A percentile compares a stretch with the other conserved stretches of the same genome.
Conservation (phyloP, 2,329 filamentous ascomycete species). For the Pseudocercospora macadamiae region DNA sequence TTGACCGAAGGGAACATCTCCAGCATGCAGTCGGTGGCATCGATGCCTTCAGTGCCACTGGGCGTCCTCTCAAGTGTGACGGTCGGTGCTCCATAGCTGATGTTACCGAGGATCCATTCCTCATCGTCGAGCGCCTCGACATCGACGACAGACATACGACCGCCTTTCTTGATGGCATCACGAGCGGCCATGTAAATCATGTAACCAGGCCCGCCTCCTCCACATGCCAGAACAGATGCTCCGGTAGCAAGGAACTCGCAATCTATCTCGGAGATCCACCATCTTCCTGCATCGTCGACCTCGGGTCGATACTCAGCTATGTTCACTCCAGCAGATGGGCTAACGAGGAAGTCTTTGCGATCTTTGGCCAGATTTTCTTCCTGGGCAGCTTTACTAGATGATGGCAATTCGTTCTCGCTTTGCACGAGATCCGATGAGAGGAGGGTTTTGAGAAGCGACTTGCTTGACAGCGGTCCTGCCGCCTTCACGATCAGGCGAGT, state of each 20-base stretch:
- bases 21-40: constrained; percentile 4
- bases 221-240: constrained; percentile 3
- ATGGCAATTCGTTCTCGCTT: not conserved
- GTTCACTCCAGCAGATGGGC: not conserved
- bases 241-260: constrained; percentile 9
- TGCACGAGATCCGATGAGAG: not conserved
- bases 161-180: constrained; percentile 2
- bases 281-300: not conserved
- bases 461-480: constrained; percentile 2
- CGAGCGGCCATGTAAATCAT: constrained; percentile 12
- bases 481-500: constrained; percentile 2
- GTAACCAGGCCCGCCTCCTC: constrained; percentile 5
- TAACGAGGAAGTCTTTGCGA: constrained; percentile 7
- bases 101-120: constrained; percentile 8
- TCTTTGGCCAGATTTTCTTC: not conserved
- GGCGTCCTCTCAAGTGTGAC: constrained; percentile 5
- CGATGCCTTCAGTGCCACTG: constrained; percentile 9
- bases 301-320: constrained; percentile 4
- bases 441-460: constrained; percentile 1
- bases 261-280: constrained; percentile 9
- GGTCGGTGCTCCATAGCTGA: constrained; percentile 7
- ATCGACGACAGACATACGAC: not conserved
- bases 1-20: constrained; percentile 1
- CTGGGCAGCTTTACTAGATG: not conserved
- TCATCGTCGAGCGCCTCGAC: not conserved